Evolutionary conservation across 306 rosid species (phyloP).

Genomic region (Cucumis cinereus): DNA sequence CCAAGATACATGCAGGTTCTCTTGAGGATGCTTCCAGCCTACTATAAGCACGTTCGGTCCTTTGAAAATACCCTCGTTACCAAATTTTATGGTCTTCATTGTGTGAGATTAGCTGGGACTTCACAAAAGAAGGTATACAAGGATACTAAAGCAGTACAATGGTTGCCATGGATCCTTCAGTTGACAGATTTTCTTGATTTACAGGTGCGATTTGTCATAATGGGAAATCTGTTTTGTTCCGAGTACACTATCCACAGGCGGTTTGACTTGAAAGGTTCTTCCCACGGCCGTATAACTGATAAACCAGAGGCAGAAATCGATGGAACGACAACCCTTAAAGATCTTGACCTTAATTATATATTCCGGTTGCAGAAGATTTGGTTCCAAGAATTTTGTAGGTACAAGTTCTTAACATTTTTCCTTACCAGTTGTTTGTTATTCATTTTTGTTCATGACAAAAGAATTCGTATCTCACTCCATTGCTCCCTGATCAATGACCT

Average conservation of each 20-base stretch:
- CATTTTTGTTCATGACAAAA: background rate
- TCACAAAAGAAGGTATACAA: slow-evolving; percentile 72
- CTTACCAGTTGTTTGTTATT: background rate
- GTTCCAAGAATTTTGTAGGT: slow-evolving; percentile 89
- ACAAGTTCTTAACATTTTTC: background rate
- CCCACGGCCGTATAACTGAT: slow-evolving; percentile 70
- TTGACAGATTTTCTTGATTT: slow-evolving; percentile 7
- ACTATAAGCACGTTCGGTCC: slow-evolving; percentile 71
- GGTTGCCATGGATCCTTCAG: background rate
- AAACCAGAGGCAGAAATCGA: slow-evolving; percentile 71
- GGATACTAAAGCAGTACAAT: background rate
- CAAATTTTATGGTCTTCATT: slow-evolving; percentile 82
- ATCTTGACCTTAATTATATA: slow-evolving; percentile 75
- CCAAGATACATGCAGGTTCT: slow-evolving; percentile 47
- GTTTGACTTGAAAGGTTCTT: slow-evolving; percentile 88
- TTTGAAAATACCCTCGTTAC: slow-evolving; percentile 88
- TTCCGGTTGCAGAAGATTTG: slow-evolving; percentile 73
- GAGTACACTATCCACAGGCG: slow-evolving; percentile 59
- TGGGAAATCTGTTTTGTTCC: slow-evolving; percentile 90
- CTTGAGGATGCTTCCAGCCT: slow-evolving; percentile 87
- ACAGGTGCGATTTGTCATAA: slow-evolving; percentile 91
- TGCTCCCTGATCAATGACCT: background rate
- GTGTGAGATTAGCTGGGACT: slow-evolving; percentile 64
- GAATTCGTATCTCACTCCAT: background rate
- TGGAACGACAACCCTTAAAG: slow-evolving; percentile 81